These are phyloP conservation scores for Saitoella complicata DNA, from an alignment of 805 yeast genomes.

Conservation along the genomic window DNA sequence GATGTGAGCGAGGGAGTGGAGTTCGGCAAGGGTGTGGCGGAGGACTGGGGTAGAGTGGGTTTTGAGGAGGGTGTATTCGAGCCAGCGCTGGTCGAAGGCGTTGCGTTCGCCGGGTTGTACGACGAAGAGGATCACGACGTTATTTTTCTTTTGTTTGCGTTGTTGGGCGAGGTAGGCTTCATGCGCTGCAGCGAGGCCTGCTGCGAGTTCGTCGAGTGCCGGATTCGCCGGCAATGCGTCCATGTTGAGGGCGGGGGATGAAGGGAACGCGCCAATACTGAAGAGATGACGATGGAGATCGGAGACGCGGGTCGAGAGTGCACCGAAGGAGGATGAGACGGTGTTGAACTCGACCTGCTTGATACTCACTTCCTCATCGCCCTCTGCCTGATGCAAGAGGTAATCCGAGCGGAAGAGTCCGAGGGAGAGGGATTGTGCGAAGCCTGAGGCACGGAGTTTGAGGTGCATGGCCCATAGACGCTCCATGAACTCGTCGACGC, in stretches of 20 bases:
- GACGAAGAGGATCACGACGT: conserved; percentile 44
- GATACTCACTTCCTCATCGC: conserved; percentile 26
- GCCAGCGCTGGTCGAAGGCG: conserved; percentile 74
- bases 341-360: conserved; percentile 96
- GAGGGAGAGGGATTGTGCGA: conserved; percentile 47
- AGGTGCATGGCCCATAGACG: conserved; percentile 46
- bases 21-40: too few relatives aligned
- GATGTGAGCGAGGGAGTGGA: too few relatives aligned
- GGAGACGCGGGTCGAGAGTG: conserved; percentile 66
- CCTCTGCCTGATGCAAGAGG: conserved; percentile 36
- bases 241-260: neutral
- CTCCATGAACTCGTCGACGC: conserved; percentile 68
- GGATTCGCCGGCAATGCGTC: conserved; percentile 45
- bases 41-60: conserved; percentile 1
- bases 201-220: conserved; percentile 45
- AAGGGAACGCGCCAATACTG: conserved; percentile 5
- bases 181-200: conserved; percentile 55
- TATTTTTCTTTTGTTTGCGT: conserved; percentile 12
- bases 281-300: conserved; percentile 44
- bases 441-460: conserved; percentile 30
- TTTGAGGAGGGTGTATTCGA: conserved; percentile 54
- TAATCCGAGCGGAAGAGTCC: conserved; percentile 89
- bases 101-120: conserved; percentile 79
- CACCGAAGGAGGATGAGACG: conserved; percentile 89
- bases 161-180: conserved; percentile 28